Evolutionary conservation across 805 yeast genomes (phyloP), one percentile per base, ranked within the genome.

Genomic region (Metschnikowia amazonensis): DNA sequence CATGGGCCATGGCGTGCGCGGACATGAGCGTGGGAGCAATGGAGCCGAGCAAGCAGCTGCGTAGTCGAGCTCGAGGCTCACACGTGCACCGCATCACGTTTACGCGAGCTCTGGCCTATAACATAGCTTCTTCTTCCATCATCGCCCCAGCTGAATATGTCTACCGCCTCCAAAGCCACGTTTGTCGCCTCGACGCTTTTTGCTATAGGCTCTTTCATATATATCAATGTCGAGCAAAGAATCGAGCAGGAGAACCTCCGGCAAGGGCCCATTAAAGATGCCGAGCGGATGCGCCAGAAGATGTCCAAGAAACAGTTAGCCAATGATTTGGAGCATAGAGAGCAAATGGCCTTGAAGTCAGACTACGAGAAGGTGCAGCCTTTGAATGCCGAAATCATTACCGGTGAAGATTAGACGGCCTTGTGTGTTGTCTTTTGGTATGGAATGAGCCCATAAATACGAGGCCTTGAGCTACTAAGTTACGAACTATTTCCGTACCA

Each of bases 231-330:
- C 46, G 74, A 84, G 36, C 95, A 89, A 55, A 76, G 76, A 31
- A 65, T 76, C 50, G 95, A 88, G 60, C 74, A 88, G 57, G 82
- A 79, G 16, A 82, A 84, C 2, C 69, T 87, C 37, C 82, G 84
- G 57, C 86, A 79, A 56, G 96, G 96, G 1, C 96, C 96, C 4
- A 79, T 86, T 56, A 86, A 86, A 57, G 96, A 88, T 61, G 89
- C 89, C 2, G 79, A 72, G 48, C 69, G 95, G 47, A 62, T 84
- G 48, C 73, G 60, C 51, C 64, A 67, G 55, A 62, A 67, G 50
- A 60, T 70, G 57, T 52, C 60, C 45, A 66, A 65, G 55, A 81
- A 77, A 52, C 73, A 71, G 51, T 45, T 60, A 44, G 64, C 76
- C 34, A 86, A 86, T 62, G 72, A 80, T 46, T 64, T 70, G 37